These are phyloP conservation scores for Auricularia sp. DNA, from an alignment of 768 basidiomycete species.

Conservation along the genomic window DNA sequence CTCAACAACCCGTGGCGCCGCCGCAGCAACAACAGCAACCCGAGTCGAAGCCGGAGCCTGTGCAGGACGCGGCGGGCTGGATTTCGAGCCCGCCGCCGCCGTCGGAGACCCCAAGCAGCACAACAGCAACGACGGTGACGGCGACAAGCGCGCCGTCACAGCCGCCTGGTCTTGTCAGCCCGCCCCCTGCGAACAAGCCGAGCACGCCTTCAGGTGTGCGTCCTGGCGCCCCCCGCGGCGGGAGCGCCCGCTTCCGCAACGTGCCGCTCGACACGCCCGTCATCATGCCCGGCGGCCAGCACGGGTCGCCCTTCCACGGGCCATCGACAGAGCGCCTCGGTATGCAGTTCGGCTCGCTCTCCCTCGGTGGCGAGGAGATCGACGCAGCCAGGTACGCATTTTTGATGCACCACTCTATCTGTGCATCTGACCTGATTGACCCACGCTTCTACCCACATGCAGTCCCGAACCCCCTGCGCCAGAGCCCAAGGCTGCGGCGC, in stretches of 20 bases:
- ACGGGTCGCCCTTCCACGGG: constrained; percentile 41
- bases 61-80: not conserved
- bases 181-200: constrained; percentile 23
- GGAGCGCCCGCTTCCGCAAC: constrained; percentile 54
- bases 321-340: constrained; percentile 62
- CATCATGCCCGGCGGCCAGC: constrained; percentile 50
- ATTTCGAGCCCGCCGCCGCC: constrained; percentile 13
- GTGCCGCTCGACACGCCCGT: constrained; percentile 59
- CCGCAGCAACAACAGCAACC: constrained; percentile 11
- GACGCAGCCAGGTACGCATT: constrained; percentile 37
- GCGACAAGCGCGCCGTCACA: constrained; percentile 19
- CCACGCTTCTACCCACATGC: constrained; percentile 9
- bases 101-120: constrained; percentile 11
- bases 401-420: not conserved
- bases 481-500: constrained; percentile 8
- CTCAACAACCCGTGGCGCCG: constrained; percentile 4
- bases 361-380: constrained; percentile 57
- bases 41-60: not conserved
- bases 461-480: constrained; percentile 9
- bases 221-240: constrained; percentile 43
- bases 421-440: constrained; percentile 20
- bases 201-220: constrained; percentile 25
- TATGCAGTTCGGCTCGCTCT: constrained; percentile 85
- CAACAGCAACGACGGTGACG: constrained; percentile 15
- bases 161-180: constrained; percentile 23